Evolutionary conservation across 202 grass and related monocot species (phyloP).

Genomic region (Digitaria exilis): DNA sequence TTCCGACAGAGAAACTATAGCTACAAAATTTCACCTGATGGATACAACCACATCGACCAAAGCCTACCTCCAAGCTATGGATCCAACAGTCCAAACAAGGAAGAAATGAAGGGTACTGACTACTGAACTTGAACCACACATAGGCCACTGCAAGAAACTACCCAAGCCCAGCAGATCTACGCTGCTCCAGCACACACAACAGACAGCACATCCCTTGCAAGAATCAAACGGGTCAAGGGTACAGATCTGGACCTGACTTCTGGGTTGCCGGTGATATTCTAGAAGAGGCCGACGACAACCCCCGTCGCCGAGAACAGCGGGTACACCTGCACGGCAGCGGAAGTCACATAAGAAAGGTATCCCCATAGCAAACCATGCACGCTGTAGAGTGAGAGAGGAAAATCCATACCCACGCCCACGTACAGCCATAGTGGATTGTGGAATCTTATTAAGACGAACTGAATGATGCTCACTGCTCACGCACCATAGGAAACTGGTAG

Average conservation of each 20-base stretch:
- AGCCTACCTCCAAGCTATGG: not conserved
- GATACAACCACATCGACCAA: not conserved
- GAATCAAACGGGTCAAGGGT: not conserved
- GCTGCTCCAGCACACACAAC: not conserved
- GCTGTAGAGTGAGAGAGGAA: not conserved
- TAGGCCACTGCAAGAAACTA: not conserved
- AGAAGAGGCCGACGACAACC: slow-evolving; percentile 62
- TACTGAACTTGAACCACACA: not conserved
- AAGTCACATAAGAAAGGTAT: not conserved
- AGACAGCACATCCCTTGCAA: not conserved
- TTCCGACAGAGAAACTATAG: not conserved
- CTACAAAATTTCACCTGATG: slow-evolving; percentile 18
- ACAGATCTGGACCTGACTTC: slow-evolving; percentile 68
- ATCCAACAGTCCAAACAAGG: not conserved
- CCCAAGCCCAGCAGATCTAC: slow-evolving; percentile 28
- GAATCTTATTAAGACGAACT: too few relatives aligned
- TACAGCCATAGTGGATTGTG: too few relatives aligned
- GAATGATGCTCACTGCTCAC: too few relatives aligned
- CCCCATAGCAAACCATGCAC: too few relatives aligned
- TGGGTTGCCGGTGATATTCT: slow-evolving; percentile 79
- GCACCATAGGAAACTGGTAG: too few relatives aligned
- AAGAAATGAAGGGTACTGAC: not conserved
- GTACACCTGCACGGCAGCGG: too few relatives aligned
- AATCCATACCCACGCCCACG: too few relatives aligned
- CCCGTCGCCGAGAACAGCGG: slow-evolving; percentile 76